Evolutionary conservation across 108 stramenopile genomes (phyloP).

Genomic region (Pseudonitzschia pungens): DNA sequence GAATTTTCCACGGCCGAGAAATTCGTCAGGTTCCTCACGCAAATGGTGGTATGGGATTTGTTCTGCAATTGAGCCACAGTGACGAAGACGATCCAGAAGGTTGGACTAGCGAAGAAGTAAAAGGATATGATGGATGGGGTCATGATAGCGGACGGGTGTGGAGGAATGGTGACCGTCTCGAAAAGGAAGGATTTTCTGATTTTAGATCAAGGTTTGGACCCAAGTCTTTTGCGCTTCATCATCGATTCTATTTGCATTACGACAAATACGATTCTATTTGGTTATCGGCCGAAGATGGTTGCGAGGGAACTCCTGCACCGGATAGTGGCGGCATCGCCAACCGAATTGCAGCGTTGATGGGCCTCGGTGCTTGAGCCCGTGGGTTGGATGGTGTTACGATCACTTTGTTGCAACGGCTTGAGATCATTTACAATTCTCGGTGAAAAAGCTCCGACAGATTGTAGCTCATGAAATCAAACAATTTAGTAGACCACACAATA

Average conservation of each 20-base stretch:
- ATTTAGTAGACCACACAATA: too few species aligned
- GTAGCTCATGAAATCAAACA: too few species aligned
- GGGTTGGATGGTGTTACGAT: neutral
- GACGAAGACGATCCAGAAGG: conserved; percentile 57
- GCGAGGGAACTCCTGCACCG: conserved; percentile 64
- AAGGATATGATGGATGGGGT: conserved; percentile 81
- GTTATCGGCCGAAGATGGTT: conserved; percentile 83
- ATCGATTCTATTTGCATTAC: conserved; percentile 77
- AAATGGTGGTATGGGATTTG: conserved; percentile 75
- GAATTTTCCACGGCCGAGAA: conserved; percentile 74
- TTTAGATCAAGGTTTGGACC: conserved; percentile 57
- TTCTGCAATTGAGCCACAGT: conserved; percentile 64
- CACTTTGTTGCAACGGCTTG: too few species aligned
- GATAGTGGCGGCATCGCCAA: conserved; percentile 7
- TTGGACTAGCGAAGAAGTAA: conserved; percentile 62
- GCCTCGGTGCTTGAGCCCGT: neutral
- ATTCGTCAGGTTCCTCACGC: conserved; percentile 67
- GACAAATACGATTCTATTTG: conserved; percentile 56
- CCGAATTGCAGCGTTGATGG: conserved; percentile 17
- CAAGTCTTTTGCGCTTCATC: conserved; percentile 66
- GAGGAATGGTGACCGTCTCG: conserved; percentile 52
- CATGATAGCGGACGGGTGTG: conserved; percentile 67
- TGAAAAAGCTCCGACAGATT: too few species aligned
- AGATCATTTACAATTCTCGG: too few species aligned
- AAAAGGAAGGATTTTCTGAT: conserved; percentile 58